Base-by-base conservation (phyloP, 208 protist genomes). In the Tetramitus jugosus region DNA sequence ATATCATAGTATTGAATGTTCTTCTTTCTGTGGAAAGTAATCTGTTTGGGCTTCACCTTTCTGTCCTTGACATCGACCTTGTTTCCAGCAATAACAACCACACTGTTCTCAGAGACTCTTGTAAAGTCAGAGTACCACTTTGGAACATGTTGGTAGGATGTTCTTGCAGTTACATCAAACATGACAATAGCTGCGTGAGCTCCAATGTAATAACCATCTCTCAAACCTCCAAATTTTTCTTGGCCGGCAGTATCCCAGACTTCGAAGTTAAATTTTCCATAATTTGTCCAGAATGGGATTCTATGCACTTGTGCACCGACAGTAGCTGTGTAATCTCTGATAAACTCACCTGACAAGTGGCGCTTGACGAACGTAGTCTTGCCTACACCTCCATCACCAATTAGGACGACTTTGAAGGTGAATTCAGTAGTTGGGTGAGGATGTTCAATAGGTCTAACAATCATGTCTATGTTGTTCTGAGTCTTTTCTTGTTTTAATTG, bases 1-100 rank as follows among this genome's bases (percentile, higher is more conserved):
- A 99, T 97, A 80, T 99, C 98, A 85, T 98, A 99, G 91, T 99
- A 99, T 90, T 98, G 95, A 7, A 99, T 88, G 80, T 97, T 98
- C 86, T 97, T 96, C 91, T 98, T 98, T 82, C 97, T 92, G 87
- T 99, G 98, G 94, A 99, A 99, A 61, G 89, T 98, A 83, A 99
- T 99, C 89, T 95, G 92, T 89, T 98, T 98, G 35, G 97, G 91
- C 91, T 99, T 98, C 45, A 99, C 98, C 86, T 98, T 95, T 74
- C 98, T 92, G 81, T 99, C 98, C 60, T 98, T 97, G 76, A 98
- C 93, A 89, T 99, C 98, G 83, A 99, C 96, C 94, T 99, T 99
- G 94, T 99, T 99, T 76, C 98, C 98, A 82, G 95, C 92, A 56
- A 99, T 89, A 64, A 99, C 98, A 61, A 99, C 99, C 77, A 98